These are phyloP conservation scores for Paralagenidium karlingii DNA, from an alignment of 352 stramenopile species.

Conservation along the genomic window DNA sequence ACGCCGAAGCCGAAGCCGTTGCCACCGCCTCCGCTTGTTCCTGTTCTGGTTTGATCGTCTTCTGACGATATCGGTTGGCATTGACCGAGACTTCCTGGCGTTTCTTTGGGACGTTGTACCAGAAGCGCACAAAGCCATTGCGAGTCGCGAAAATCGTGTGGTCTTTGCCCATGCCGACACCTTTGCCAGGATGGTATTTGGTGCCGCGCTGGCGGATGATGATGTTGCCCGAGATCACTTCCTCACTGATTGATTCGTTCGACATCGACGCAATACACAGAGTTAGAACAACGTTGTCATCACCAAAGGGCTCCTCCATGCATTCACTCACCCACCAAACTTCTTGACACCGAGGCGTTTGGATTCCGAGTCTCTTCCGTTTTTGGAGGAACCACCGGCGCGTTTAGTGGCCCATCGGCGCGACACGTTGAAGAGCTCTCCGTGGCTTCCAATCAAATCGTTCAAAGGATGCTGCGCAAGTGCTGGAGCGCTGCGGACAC, in stretches of 20 bases:
- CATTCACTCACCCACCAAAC: slow-evolving; percentile 71
- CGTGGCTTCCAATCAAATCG: no score
- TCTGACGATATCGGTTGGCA: no score
- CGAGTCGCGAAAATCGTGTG: slow-evolving; percentile 88
- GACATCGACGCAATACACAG: background rate
- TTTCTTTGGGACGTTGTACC: slow-evolving; percentile 79
- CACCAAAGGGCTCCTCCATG: slow-evolving; percentile 1
- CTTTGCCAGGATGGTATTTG: slow-evolving; percentile 90
- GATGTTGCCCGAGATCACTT: slow-evolving; percentile 92
- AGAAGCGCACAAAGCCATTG: slow-evolving; percentile 86
- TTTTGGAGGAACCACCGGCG: slow-evolving; percentile 93
- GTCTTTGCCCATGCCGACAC: slow-evolving; percentile 91
- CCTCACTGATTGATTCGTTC: no score
- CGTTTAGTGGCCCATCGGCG: slow-evolving; percentile 91
- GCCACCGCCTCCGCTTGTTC: no score
- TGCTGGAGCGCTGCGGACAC: no score
- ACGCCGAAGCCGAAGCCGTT: no score
- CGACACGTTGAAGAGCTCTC: slow-evolving; percentile 32
- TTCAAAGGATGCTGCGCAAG: no score
- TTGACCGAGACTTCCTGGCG: slow-evolving; percentile 79
- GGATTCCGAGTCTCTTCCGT: slow-evolving; percentile 94
- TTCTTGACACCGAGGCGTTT: slow-evolving; percentile 97
- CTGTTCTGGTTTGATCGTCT: no score
- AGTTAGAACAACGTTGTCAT: background rate
- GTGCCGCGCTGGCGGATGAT: slow-evolving; percentile 96